Evolutionary conservation across 176 grass and related monocot genomes (phyloP), one percentile per base, ranked within the genome.

Genomic region (Ampelocalamus luodianensis): DNA sequence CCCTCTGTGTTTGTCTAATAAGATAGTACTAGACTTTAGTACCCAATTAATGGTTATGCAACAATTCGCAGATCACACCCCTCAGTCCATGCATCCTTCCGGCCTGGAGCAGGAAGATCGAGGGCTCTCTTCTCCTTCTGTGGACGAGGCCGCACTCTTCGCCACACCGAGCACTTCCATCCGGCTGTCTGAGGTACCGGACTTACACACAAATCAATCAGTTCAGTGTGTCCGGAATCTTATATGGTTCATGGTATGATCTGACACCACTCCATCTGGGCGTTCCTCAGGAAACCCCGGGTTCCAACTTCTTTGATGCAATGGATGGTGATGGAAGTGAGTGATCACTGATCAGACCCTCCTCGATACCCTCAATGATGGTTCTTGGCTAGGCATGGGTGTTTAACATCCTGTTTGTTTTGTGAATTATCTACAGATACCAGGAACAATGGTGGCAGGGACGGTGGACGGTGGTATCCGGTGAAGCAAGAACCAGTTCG

Each of bases 241-340:
- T 42, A 55, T 37, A 40, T 48, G 68, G 42, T 68, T 72, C 15
- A n/a, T 64, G 51, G 76, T 58, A 71, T 75, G 81, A 59, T 75
- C 87, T 94, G 73, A 92, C 77, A 65, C 39, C 77, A 29, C 86
- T 82, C 72, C 54, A 85, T 76, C 79, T 82, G 50, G 58, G 36
- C 45, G 74, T 67, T 79, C 72, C 46, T 80, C 85, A 83, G 74
- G 80, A 81, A 61, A 82, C 55, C 79, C 83, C 62, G 68, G 67
- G 81, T 68, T 80, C 72, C 43, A 90, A 90, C 82, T 92, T 90
- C 85, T 88, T 89, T 61, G 85, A 92, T 86, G 93, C 79, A 86
- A 84, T 86, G 85, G 82, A 86, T 74, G 83, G 83, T 58, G 93
- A 83, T 66, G 88, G 88, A 92, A 90, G 93, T 95, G 78, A 92